Evolutionary conservation across 2,329 filamentous ascomycete genomes (phyloP), one percentile per base, ranked within the genome.

Genomic region (Pseudogymnoascus sp.): DNA sequence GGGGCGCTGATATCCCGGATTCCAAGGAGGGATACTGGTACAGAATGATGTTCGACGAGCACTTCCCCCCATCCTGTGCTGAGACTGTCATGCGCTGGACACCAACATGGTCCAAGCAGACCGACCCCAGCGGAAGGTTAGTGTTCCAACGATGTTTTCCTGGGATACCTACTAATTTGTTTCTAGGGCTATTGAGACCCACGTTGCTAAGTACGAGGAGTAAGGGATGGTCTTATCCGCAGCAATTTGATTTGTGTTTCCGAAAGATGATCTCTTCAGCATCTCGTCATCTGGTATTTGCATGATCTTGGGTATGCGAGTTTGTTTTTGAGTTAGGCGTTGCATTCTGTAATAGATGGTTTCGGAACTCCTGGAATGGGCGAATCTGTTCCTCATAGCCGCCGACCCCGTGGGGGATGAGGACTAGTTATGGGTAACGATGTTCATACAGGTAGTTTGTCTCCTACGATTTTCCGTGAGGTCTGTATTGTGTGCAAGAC

Each of bases 21-120:
- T 93, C 89, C 73, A 99, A 99, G 84, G 95, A 99, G 80, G 95
- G 86, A 57, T 96, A 96, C 83, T 99, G 95, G 95, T 99, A 99
- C 80, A 88, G 95, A 72, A 83, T 81, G 75, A 97, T 99, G 93
- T 99, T 97, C 75, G 95, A 99, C 76, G 93, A 99, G 83, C 93
- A 96, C 78, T 99, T 97, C 85, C 95, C 95, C 57, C 84, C 87
- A 64, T 88, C 88, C 73, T 97, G 93, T 75, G 96, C 95, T 7
- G 87, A 85, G 65, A 99, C 95, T 6, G 95, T 99, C 62, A 89
- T 91, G 90, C 84, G 95, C 73, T 99, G 95, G 96, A 92, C 90
- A 64, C 95, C 95, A 29, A 99, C 90, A 39, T 99, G 95, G 95
- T 96, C 91, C 64, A 90, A 96, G 76, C 92, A 97, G 84, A 90